A percentile compares a stretch with the other conserved stretches of the same genome.
These are phyloP conservation scores for Alloascoidea africana DNA, from an alignment of 805 yeast species.

Conservation along the genomic window DNA sequence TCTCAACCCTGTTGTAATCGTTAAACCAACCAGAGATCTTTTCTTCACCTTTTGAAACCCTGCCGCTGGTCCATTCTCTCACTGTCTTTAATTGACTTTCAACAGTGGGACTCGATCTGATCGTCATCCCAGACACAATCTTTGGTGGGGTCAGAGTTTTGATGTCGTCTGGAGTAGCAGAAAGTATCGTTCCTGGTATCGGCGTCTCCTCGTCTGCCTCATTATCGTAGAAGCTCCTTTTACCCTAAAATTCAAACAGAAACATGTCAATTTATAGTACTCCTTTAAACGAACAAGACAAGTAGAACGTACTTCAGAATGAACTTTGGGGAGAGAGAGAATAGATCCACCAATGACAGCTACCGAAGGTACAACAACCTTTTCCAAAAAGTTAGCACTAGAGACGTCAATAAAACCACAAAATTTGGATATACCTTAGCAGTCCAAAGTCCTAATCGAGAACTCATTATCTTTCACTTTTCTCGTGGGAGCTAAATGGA, in stretches of 20 bases:
- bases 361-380: neutral
- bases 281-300: neutral
- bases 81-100: conserved; percentile 31
- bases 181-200: neutral
- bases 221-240: neutral
- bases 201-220: conserved; percentile 3
- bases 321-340: neutral
- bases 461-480: too few relatives aligned
- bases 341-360: neutral
- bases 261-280: neutral
- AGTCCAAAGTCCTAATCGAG: too few relatives aligned
- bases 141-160: conserved; percentile 5
- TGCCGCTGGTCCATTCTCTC: conserved; percentile 27
- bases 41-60: conserved; percentile 19
- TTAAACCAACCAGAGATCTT: conserved; percentile 32
- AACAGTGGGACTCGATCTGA: conserved; percentile 33
- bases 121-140: conserved; percentile 34
- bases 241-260: neutral
- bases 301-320: neutral
- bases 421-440: too few relatives aligned
- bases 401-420: too few relatives aligned
- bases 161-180: conserved; percentile 6
- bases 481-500: too few relatives aligned
- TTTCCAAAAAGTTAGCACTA: neutral
- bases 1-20: conserved; percentile 42